A percentile compares a stretch with the other conserved stretches of the same genome.
phyloP scores from a whole-genome alignment of 2,329 filamentous ascomycete species.

The Keithomyces neogunnii region DNA sequence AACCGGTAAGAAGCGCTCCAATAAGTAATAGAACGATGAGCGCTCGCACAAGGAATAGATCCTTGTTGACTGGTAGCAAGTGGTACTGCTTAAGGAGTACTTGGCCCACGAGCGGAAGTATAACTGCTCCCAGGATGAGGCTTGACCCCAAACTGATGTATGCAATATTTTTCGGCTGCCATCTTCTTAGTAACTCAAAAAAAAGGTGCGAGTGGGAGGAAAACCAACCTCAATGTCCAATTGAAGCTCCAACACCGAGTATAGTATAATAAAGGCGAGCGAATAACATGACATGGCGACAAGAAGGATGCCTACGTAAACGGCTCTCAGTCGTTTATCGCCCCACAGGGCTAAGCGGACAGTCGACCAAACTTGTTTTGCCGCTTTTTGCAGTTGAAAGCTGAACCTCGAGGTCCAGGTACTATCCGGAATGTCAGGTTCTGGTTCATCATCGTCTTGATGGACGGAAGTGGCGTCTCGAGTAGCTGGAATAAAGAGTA shows the following conservation, averaged over 20 bases:
- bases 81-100: neutral
- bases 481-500: conserved; percentile 5
- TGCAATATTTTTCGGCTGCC: neutral
- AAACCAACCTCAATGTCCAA: conserved; percentile 1
- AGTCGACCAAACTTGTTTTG: neutral
- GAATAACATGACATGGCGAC: conserved; percentile 1
- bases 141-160: neutral
- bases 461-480: conserved; percentile 1
- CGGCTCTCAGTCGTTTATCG: conserved; percentile 1
- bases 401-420: neutral
- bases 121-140: neutral
- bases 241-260: neutral
- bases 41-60: conserved; percentile 4
- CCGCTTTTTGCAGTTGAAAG: neutral
- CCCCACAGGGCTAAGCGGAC: neutral
- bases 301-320: conserved; percentile 1
- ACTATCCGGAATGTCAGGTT: neutral
- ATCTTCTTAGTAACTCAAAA: neutral
- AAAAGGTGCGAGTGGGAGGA: neutral
- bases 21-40: neutral
- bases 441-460: neutral
- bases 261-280: neutral
- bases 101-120: neutral
- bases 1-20: conserved; percentile 1
- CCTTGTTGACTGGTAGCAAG: neutral